Conservation (phyloP, 306 rosid genomes). For the Casuarina equisetifolia region DNA sequence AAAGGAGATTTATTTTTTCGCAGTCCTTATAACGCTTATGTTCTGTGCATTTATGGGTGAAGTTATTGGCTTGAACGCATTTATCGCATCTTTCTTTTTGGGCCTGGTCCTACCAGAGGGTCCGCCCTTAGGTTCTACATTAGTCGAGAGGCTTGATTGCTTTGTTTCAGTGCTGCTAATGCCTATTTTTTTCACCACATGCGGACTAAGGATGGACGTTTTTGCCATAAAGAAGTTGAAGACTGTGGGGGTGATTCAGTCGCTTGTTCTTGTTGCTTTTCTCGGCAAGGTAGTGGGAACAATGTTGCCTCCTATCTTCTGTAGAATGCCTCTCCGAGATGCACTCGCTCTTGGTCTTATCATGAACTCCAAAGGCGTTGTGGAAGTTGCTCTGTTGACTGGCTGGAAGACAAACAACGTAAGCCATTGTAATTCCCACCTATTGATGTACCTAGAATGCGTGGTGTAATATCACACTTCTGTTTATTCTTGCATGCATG, state of each 20-base stretch:
- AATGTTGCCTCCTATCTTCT: slow-evolving; percentile 53
- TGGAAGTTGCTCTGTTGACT: slow-evolving; percentile 47
- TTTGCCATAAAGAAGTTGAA: slow-evolving; percentile 40
- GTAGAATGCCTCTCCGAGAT: slow-evolving; percentile 60
- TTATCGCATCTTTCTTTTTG: slow-evolving; percentile 40
- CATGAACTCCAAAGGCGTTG: slow-evolving; percentile 65
- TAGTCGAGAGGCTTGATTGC: slow-evolving; percentile 53
- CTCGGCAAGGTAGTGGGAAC: slow-evolving; percentile 52
- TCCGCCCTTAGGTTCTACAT: slow-evolving; percentile 63
- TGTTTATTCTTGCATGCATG: neutral
- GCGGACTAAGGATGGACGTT: slow-evolving; percentile 49
- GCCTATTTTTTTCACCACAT: slow-evolving; percentile 41
- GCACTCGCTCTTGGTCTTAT: slow-evolving; percentile 58
- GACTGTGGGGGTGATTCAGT: slow-evolving; percentile 36
- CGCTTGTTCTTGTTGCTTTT: slow-evolving; percentile 27
- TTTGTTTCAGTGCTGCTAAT: slow-evolving; percentile 45
- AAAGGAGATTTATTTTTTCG: slow-evolving; percentile 43
- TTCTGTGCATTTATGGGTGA: slow-evolving; percentile 46
- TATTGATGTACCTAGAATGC: neutral
- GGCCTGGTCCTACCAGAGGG: slow-evolving; percentile 72
- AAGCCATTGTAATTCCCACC: slow-evolving; percentile 17
- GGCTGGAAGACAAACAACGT: slow-evolving; percentile 34
- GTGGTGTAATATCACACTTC: neutral
- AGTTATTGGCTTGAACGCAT: slow-evolving; percentile 39
- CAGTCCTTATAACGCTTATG: slow-evolving; percentile 32